A percentile compares a stretch with the other conserved stretches of the same genome.
These are phyloP conservation scores for Marchantia polymorpha DNA, from an alignment of 225 moss, liverwort and hornwort species.

Conservation along the genomic window DNA sequence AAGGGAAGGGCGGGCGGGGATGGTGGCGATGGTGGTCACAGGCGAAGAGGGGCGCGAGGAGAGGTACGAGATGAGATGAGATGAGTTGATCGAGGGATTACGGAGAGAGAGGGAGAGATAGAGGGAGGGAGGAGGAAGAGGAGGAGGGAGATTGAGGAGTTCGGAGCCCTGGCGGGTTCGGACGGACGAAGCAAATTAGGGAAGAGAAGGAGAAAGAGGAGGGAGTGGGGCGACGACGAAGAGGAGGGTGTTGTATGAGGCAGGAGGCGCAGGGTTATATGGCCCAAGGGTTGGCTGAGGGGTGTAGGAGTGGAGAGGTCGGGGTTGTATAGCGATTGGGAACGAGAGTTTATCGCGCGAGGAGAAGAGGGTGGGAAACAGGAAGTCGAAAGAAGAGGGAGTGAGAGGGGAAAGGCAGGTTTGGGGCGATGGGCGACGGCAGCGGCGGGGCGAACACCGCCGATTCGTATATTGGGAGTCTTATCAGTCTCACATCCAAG, in stretches of 20 bases:
- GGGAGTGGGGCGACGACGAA: slow-evolving; percentile 1
- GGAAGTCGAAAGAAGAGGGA: neutral
- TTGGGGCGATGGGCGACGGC: slow-evolving; percentile 45
- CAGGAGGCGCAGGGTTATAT: slow-evolving; percentile 15
- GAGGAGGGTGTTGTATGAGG: slow-evolving; percentile 21
- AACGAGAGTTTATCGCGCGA: neutral
- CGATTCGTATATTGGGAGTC: slow-evolving; percentile 96
- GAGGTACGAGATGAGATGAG: neutral
- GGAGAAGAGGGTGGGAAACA: slow-evolving; percentile 5
- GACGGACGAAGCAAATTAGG: slow-evolving; percentile 25
- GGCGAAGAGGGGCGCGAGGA: neutral
- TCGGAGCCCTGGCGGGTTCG: slow-evolving; percentile 20
- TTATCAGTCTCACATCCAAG: slow-evolving; percentile 98
- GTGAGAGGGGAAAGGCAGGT: neutral
- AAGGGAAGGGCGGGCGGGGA: neutral
- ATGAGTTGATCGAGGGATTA: slow-evolving; percentile 8
- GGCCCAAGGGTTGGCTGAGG: slow-evolving; percentile 32
- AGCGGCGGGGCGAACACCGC: slow-evolving; percentile 89
- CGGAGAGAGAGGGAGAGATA: neutral
- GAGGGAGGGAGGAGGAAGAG: neutral
- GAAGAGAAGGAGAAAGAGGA: slow-evolving; percentile 18
- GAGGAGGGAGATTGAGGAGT: slow-evolving; percentile 27
- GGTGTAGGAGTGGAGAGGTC: slow-evolving; percentile 12
- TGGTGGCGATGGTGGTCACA: neutral
- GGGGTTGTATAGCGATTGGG: slow-evolving; percentile 32